A percentile compares a stretch with the other conserved stretches of the same genome.
phyloP scores from a whole-genome alignment of 192 early-diverging fungal species.

The Spizellomyces punctatus region DNA sequence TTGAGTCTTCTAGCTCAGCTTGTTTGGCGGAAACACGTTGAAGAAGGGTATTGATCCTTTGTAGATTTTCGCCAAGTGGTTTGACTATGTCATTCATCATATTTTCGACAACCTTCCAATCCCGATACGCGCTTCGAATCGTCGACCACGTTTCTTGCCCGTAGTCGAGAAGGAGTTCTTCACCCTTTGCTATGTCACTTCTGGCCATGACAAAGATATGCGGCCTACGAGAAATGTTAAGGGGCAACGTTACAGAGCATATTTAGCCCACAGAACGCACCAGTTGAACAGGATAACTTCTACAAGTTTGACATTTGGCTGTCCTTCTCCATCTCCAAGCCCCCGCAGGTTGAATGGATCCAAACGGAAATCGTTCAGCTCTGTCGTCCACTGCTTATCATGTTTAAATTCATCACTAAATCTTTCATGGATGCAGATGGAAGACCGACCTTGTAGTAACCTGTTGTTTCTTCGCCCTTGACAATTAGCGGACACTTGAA shows the following conservation, averaged over 20 bases:
- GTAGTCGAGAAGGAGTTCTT: conserved; percentile 25
- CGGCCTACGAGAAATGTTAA: background rate
- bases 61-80: conserved; percentile 1
- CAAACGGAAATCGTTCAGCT: conserved; percentile 25
- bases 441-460: background rate
- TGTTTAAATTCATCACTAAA: background rate
- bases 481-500: conserved; percentile 5
- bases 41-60: background rate
- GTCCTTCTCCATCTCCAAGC: background rate
- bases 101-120: conserved; percentile 4
- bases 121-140: conserved; percentile 1
- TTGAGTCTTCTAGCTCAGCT: background rate
- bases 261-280: background rate
- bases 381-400: conserved; percentile 21
- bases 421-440: too few species aligned
- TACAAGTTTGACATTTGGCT: conserved; percentile 2
- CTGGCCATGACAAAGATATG: conserved; percentile 23
- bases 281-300: conserved; percentile 20
- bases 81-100: conserved; percentile 10
- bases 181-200: conserved; percentile 13
- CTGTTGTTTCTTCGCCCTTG: background rate
- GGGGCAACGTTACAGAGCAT: too few species aligned
- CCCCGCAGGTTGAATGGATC: conserved; percentile 14
- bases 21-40: conserved; percentile 10
- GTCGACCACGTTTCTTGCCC: conserved; percentile 14